Percentiles rank a stretch among this genome's conserved stretches.
Evolutionary conservation across 2,329 filamentous ascomycete genomes (phyloP).

Genomic region (Annulohypoxylon truncatum): DNA sequence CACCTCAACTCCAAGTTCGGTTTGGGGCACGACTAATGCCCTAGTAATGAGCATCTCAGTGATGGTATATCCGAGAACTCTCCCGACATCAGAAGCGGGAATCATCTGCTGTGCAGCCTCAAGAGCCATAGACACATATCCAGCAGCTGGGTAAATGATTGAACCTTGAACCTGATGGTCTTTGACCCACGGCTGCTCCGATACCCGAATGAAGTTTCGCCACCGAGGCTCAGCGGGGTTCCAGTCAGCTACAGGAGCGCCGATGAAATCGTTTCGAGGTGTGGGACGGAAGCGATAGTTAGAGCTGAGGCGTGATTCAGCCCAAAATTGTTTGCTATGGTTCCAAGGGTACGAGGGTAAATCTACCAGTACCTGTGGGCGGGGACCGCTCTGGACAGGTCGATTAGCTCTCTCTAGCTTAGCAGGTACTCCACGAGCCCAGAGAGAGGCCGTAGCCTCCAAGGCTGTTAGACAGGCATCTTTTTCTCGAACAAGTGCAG

Average conservation of each 20-base stretch:
- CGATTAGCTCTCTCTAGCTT: background rate
- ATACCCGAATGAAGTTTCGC: constrained; percentile 39
- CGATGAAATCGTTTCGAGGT: constrained; percentile 41
- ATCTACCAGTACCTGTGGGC: constrained; percentile 29
- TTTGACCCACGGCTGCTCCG: constrained; percentile 44
- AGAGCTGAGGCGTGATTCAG: constrained; percentile 36
- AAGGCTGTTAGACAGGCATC: constrained; percentile 5
- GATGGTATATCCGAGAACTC: constrained; percentile 1
- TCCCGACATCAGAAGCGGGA: constrained; percentile 1
- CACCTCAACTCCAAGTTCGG: constrained; percentile 8
- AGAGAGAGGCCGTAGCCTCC: background rate
- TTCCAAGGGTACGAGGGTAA: constrained; percentile 45
- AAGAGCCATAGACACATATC: constrained; percentile 46
- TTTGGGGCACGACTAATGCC: constrained; percentile 1
- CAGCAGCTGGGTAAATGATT: constrained; percentile 46
- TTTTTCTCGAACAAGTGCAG: constrained; percentile 5
- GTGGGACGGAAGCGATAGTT: constrained; percentile 24
- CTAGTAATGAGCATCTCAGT: constrained; percentile 4
- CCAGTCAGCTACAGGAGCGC: constrained; percentile 33
- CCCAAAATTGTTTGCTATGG: constrained; percentile 42
- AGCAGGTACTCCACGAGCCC: background rate
- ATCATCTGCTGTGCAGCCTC: constrained; percentile 36
- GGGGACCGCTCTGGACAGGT: background rate
- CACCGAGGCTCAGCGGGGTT: constrained; percentile 40
- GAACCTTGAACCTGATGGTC: constrained; percentile 43